Base-by-base conservation (phyloP, 2,329 filamentous ascomycete species). In the Nothophaeocryptopus gaeumannii region DNA sequence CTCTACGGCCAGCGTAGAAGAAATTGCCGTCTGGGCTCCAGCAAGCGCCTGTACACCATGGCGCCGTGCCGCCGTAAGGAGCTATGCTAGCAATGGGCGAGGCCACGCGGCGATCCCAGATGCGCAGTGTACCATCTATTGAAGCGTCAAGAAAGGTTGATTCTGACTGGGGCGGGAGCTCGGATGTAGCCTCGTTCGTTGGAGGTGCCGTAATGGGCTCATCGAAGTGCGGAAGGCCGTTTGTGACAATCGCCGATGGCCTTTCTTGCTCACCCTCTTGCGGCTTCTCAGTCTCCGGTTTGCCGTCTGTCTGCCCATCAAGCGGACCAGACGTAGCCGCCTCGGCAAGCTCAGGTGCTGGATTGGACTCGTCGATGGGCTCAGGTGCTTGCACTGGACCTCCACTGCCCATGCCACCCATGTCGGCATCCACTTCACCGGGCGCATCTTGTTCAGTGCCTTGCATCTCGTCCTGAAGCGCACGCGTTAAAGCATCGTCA, bases 11-110 rank as follows among this genome's bases (percentile, higher is more conserved):
- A 0, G 88, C 91, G 70, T 96, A 99, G 62, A 99, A 91, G 70
- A 83, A 89, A 70, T 97, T 97, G 11, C 93, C 93, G 67, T 96
- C 88, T 0, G 90, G 90, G 47, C 87, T 92, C 93, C 93, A 99
- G 73, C 90, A 96, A 1, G 90, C 89, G 58, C 89, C 91, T 84
- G 96, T 96, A 70, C 92, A 97, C 92, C 92, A 99, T 0, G 92
- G 93, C 1, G 93, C 92, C 0, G 89, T 88, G 13, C 84, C 83
- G 9, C 83, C 81, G 9, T 84, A 78, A 13, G 87, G 88, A 1
- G 78, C 77, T 49, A 97, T 92, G 26, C 85, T 83, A 2, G 93
- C 90, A 1, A 96, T 78, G 0, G 92, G 86, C 32, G 85, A 80
- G 1, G 81, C 80, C 55, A 87, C 81, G 14, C 93, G 83, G 2